Base-by-base conservation (phyloP, 805 yeast genomes). In the Priceomyces melissophilus region DNA sequence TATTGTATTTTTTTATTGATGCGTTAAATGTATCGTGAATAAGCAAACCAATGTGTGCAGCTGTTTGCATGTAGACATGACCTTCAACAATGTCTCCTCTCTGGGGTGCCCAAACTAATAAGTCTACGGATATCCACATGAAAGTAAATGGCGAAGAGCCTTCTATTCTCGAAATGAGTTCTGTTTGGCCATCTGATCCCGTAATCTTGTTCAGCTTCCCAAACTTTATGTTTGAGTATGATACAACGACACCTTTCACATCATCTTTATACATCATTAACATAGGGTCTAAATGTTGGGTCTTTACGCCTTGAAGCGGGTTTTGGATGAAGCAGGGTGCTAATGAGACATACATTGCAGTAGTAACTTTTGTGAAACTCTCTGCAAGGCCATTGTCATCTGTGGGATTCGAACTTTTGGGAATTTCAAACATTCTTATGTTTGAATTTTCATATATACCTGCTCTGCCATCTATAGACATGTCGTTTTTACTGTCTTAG, bases 1-100 rank as follows among this genome's bases (percentile, higher is more conserved):
- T 89, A 52, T 80, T 82, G 57, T 76, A 82, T 58, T 86, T 81
- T 63, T 86, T 87, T 47, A 93, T 87, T 35, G 91, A 81, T 15
- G 97, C 97, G 65, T 93, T 93, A 70, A 93, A 93, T 1, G 95
- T 87, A 65, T 93, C 98, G 60, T 87, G 90, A 37, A 93, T 73
- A 49, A 93, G 74, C 45, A 93, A 71, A 45, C 97, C 98, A 53
- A 93, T 84, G 59, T 93, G 99, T 6, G 96, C 84, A 12, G 95
- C 96, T 2, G 96, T 83, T 68, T 91, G 97, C 78, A 91, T 82
- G 67, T 87, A 88, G 40, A 84, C 76, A 71, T 81, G 76, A 10
- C 99, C 99, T 61, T 90, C 95, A 13, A 93, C 65, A 1, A 74
- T 66, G 57, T 93, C 97, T 3, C 95, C 96, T n/a, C 80, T 70